phyloP scores from a whole-genome alignment of 192 early-diverging fungal genomes.

The Podila verticillata region DNA sequence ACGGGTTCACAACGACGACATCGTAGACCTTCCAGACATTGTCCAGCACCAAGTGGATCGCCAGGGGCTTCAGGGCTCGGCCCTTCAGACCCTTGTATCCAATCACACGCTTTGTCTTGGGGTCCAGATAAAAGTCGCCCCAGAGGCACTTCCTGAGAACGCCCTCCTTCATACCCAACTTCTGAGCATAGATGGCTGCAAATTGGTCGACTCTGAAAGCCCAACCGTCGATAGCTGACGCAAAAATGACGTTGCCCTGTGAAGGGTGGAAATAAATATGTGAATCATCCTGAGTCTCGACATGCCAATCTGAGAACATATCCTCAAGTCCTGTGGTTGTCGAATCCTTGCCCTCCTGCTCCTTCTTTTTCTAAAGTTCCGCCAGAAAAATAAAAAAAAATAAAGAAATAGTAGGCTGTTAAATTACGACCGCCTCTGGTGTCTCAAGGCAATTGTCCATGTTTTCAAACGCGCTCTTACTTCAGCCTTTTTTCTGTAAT shows the following conservation, averaged over 20 bases:
- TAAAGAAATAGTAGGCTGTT: background rate
- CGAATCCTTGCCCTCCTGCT: conserved; percentile 40
- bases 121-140: conserved; percentile 98
- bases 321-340: conserved; percentile 46
- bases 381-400: background rate
- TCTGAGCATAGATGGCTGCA: conserved; percentile 89
- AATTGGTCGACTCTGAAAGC: conserved; percentile 96
- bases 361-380: conserved; percentile 51
- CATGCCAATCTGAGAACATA: conserved; percentile 77
- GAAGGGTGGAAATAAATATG: conserved; percentile 97
- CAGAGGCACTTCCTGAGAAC: conserved; percentile 87
- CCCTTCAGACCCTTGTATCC: conserved; percentile 87
- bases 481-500: conserved; percentile 65
- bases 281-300: conserved; percentile 92
- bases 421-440: no score
- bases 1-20: conserved; percentile 69
- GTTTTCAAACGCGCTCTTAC: no score
- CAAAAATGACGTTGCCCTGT: conserved; percentile 96
- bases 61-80: conserved; percentile 88
- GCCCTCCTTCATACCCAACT: conserved; percentile 84
- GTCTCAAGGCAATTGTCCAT: no score
- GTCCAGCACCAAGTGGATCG: conserved; percentile 94
- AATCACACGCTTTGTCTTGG: conserved; percentile 92
- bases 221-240: conserved; percentile 97
- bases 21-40: conserved; percentile 98